phyloP scores from a whole-genome alignment of 2,329 filamentous ascomycete species.

The Penicillium sp. region DNA sequence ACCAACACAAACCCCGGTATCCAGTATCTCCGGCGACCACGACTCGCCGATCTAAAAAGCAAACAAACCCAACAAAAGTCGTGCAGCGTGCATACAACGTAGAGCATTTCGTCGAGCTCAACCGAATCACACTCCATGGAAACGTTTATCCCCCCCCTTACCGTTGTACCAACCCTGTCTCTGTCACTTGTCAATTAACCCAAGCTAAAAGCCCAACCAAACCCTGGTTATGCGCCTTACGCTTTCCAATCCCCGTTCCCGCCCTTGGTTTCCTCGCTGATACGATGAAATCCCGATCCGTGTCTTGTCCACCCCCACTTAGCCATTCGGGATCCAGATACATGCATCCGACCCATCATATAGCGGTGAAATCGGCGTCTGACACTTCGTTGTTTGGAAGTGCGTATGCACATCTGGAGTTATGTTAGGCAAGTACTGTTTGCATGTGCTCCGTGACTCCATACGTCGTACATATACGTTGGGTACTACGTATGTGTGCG shows the following conservation, averaged over 20 bases:
- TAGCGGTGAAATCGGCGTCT: conserved; percentile 30
- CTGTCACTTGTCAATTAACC: not conserved
- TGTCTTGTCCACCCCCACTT: not conserved
- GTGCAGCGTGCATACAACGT: conserved; percentile 3
- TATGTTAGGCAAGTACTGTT: not conserved
- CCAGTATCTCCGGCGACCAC: not conserved
- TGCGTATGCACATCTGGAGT: not conserved
- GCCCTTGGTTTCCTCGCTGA: not conserved
- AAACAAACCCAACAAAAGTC: not conserved
- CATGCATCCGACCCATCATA: conserved; percentile 30
- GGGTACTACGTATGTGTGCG: not conserved
- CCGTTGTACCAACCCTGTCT: not conserved
- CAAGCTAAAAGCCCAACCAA: not conserved
- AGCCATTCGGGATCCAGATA: not conserved
- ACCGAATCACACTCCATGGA: not conserved
- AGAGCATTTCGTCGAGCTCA: not conserved
- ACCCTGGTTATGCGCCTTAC: not conserved
- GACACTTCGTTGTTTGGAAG: not conserved
- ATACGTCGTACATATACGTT: not conserved
- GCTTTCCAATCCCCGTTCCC: not conserved
- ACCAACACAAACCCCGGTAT: not conserved
- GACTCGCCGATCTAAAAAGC: conserved; percentile 3
- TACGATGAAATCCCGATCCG: not conserved
- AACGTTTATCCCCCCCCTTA: not conserved
- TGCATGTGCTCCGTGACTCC: not conserved